Conservation (phyloP, 2,329 filamentous ascomycete genomes). For the Neofusicoccum sp. region DNA sequence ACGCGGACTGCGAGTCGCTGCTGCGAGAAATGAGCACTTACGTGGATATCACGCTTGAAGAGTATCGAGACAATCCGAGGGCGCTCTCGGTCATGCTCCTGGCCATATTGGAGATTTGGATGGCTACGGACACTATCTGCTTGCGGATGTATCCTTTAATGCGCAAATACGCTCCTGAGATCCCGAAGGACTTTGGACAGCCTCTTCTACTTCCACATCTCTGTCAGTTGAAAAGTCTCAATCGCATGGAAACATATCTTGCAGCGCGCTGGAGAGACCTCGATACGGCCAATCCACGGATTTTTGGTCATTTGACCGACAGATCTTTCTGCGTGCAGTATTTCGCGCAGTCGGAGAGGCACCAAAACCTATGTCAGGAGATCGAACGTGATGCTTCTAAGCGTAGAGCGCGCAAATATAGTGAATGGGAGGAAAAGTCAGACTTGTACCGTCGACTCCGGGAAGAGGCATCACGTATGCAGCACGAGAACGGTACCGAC, state of each 20-base stretch:
- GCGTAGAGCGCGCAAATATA: constrained; percentile 27
- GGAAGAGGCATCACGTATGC: neutral
- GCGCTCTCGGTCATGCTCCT: constrained; percentile 59
- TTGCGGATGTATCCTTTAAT: constrained; percentile 46
- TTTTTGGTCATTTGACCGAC: constrained; percentile 37
- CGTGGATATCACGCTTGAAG: neutral
- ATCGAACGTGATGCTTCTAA: constrained; percentile 47
- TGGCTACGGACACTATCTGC: constrained; percentile 56
- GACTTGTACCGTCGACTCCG: constrained; percentile 26
- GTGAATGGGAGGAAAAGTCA: constrained; percentile 27
- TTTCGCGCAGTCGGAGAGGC: constrained; percentile 48
- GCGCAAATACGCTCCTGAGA: constrained; percentile 49
- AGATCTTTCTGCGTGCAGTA: constrained; percentile 53
- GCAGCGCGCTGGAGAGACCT: constrained; percentile 31
- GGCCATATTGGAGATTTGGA: constrained; percentile 61
- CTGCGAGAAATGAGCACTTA: constrained; percentile 27
- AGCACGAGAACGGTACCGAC: constrained; percentile 24
- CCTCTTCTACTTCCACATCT: constrained; percentile 50
- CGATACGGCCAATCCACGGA: constrained; percentile 27
- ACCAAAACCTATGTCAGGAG: constrained; percentile 37
- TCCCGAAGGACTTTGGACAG: constrained; percentile 46
- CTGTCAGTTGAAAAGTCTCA: constrained; percentile 51
- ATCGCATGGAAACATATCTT: constrained; percentile 53
- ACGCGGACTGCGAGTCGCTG: constrained; percentile 31
- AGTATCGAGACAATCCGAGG: constrained; percentile 50